phyloP scores from a whole-genome alignment of 2,329 filamentous ascomycete genomes.

The Ophiostoma sp. region DNA sequence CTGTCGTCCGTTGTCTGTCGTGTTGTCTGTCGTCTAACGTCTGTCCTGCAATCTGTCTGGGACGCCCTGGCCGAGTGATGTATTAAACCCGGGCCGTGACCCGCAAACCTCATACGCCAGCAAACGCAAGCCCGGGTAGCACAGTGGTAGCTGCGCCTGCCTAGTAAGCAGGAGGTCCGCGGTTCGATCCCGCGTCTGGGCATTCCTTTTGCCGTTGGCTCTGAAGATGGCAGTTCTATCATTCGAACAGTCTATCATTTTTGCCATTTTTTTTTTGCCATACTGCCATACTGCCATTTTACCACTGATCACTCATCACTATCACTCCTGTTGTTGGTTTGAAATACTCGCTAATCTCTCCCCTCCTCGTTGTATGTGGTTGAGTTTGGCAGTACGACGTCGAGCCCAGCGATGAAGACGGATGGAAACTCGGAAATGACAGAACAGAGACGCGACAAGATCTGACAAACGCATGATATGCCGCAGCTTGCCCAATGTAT shows the following conservation, averaged over 20 bases:
- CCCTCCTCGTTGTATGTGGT: no score
- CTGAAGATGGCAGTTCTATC: not conserved
- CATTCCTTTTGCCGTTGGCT: not conserved
- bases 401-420: no score
- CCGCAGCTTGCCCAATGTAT: not conserved
- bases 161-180: constrained; percentile 14
- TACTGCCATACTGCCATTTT: no score
- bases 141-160: constrained; percentile 13
- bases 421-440: not conserved
- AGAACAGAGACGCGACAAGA: not conserved
- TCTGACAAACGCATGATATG: not conserved
- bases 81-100: not conserved
- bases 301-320: no score
- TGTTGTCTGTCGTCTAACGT: no score
- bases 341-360: no score
- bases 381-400: no score
- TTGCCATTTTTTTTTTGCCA: not conserved
- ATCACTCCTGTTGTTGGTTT: no score
- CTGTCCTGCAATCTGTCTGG: no score
- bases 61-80: no score
- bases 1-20: no score
- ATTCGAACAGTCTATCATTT: no score
- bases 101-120: not conserved
- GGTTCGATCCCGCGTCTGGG: constrained; percentile 14
- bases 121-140: not conserved